Conservation (phyloP, 2,329 filamentous ascomycete genomes). For the Sarocladiaceae sp. region DNA sequence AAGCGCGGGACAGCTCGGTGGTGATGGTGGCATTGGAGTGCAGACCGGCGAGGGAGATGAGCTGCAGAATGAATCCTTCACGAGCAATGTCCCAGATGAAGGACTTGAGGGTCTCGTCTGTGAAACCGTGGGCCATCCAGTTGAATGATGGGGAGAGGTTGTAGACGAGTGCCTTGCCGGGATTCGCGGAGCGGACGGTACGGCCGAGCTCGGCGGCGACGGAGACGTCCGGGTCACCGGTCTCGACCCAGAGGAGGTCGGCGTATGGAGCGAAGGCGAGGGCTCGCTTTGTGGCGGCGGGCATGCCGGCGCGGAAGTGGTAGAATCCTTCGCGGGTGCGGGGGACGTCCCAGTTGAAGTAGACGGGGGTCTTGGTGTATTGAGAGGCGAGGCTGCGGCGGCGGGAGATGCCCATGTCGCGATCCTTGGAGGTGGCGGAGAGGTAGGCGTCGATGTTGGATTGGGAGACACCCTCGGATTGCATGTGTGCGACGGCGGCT, state of each 20-base stretch:
- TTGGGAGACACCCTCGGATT: conserved; percentile 58
- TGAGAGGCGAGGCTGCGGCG: conserved; percentile 69
- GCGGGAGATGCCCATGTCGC: conserved; percentile 72
- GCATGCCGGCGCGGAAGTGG: conserved; percentile 80
- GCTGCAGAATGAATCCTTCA: conserved; percentile 72
- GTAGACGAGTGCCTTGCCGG: conserved; percentile 89
- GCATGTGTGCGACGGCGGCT: conserved; percentile 73
- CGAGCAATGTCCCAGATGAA: conserved; percentile 97
- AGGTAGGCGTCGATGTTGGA: conserved; percentile 66
- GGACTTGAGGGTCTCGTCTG: conserved; percentile 72
- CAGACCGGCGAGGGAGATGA: conserved; percentile 62
- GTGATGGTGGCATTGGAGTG: conserved; percentile 62
- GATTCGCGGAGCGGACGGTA: conserved; percentile 65
- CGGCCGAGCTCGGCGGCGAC: conserved; percentile 72
- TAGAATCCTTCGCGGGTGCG: conserved; percentile 93
- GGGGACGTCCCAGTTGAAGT: conserved; percentile 88
- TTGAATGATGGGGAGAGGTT: conserved; percentile 97
- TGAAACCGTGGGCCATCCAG: conserved; percentile 96
- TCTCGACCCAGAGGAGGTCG: conserved; percentile 96
- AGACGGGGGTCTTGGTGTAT: conserved; percentile 63
- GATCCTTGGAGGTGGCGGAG: conserved; percentile 54
- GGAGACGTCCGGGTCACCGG: conserved; percentile 77
- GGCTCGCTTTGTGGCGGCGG: conserved; percentile 86
- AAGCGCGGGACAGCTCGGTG: conserved; percentile 72
- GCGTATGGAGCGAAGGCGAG: conserved; percentile 89